Percentiles rank a stretch among this genome's conserved stretches.
phyloP scores from a whole-genome alignment of 306 rosid genomes.

The Citrullus amarus region DNA sequence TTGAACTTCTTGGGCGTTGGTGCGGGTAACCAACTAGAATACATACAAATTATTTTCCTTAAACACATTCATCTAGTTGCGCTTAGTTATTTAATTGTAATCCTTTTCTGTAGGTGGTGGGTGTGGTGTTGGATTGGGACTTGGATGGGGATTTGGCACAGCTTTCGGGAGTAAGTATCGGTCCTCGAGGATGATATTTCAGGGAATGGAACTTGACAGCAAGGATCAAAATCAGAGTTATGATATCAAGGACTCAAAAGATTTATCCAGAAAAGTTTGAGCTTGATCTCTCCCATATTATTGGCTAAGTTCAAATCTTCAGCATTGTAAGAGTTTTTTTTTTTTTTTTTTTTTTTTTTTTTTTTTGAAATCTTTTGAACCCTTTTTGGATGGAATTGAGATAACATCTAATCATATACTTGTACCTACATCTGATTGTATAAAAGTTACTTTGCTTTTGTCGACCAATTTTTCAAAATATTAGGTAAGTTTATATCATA shows the following conservation, averaged over 20 bases:
- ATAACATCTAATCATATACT: background rate
- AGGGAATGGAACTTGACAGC: constrained; percentile 53
- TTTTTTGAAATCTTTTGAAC: background rate
- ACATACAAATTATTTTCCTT: background rate
- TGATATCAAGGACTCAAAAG: constrained; percentile 13
- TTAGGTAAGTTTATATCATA: background rate
- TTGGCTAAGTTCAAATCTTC: background rate
- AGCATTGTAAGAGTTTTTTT: background rate
- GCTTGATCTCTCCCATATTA: background rate
- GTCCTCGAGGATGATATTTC: constrained; percentile 49
- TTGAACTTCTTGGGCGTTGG: constrained; percentile 88
- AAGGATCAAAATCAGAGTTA: constrained; percentile 25
- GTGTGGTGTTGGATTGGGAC: constrained; percentile 95
- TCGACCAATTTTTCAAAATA: background rate
- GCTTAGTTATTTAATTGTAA: background rate
- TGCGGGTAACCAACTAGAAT: constrained; percentile 39
- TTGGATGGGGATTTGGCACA: constrained; percentile 97
- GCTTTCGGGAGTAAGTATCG: constrained; percentile 83
- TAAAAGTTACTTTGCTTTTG: background rate
- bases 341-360: too few relatives aligned
- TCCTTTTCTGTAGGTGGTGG: constrained; percentile 69
- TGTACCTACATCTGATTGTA: background rate
- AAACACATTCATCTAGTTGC: background rate
- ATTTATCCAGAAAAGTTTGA: constrained; percentile 24
- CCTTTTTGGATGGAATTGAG: background rate